Base-by-base conservation (phyloP, 345 rosid genomes). In the Clausena lansium region DNA sequence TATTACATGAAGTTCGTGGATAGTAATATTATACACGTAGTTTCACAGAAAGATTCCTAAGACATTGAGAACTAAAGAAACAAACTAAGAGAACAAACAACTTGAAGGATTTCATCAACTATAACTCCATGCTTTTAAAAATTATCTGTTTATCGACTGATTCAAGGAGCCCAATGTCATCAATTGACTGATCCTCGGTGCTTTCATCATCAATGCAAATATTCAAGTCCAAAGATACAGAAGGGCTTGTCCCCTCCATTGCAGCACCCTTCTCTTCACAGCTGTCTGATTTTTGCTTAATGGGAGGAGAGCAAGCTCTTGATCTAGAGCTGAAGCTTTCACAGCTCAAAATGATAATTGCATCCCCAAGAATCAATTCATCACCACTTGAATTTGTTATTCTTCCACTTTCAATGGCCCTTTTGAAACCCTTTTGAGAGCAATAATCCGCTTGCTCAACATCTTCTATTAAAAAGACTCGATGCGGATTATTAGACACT, bases 381-480 rank as follows among this genome's bases (percentile, higher is more conserved):
- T 84, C 87, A 7, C 89, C 94, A 54, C 69, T 78, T 0, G 72
- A 61, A 57, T 80, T 89, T 20, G 47, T 58, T 68, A 93, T 75
- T 81, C 81, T 85, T 71, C 97, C 97, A 57, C 86, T 87, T 82
- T 90, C 97, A 32, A 88, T 89, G 0, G 97, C 93, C 78, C 87
- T 87, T 83, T 88, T 91, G 87, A 94, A 87, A 30, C 91, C 93
- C 52, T 86, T 78, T 81, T 85, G 90, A 45, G 93, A 88, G 61
- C 78, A 81, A 67, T 84, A 89, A 76, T 94, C 94, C 3, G 95
- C 88, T 85, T 90, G 92, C 68, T 90, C 98, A 27, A 89, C 86
- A 70, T 93, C 97, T 76, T 91, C 95, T 15, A 94, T 80, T 0
- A 93, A 84, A 81, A 94, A 93, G 25, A 94, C 97, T 76, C 98